These are phyloP conservation scores for Dendryphion nanum DNA, from an alignment of 2,329 filamentous ascomycete species.

Conservation along the genomic window DNA sequence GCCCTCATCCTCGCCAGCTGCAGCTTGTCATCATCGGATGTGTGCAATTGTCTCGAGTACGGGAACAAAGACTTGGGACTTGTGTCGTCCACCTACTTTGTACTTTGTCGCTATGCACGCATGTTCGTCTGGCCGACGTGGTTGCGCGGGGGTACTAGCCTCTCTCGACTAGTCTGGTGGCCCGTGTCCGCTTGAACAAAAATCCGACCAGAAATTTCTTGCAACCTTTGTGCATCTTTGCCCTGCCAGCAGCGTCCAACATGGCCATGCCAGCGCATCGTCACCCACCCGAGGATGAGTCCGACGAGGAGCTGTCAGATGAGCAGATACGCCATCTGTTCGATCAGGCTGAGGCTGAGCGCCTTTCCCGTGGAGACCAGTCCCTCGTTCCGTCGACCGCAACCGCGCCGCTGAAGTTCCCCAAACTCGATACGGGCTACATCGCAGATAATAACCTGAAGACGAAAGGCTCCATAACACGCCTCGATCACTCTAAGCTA, in stretches of 20 bases:
- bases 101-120: too few species aligned
- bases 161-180: too few species aligned
- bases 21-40: too few species aligned
- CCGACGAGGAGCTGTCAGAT: conserved; percentile 56
- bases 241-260: conserved; percentile 22
- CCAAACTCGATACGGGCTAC: conserved; percentile 48
- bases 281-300: conserved; percentile 29
- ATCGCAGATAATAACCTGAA: conserved; percentile 56
- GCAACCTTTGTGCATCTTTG: conserved; percentile 17
- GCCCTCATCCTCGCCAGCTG: too few species aligned
- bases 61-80: too few species aligned
- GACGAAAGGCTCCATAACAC: conserved; percentile 52
- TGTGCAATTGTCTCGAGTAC: too few species aligned
- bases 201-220: conserved; percentile 22
- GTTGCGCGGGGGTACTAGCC: too few species aligned
- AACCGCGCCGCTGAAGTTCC: conserved; percentile 45
- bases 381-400: conserved; percentile 27
- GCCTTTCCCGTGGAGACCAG: conserved; percentile 51
- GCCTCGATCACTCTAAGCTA: conserved; percentile 53
- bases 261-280: conserved; percentile 39
- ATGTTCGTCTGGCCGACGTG: too few species aligned
- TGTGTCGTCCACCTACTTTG: too few species aligned
- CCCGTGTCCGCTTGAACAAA: conserved; percentile 23
- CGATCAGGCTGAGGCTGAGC: conserved; percentile 64
- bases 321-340: conserved; percentile 64